phyloP scores from a whole-genome alignment of 2,329 filamentous ascomycete species.

The Rutstroemia sp. region DNA sequence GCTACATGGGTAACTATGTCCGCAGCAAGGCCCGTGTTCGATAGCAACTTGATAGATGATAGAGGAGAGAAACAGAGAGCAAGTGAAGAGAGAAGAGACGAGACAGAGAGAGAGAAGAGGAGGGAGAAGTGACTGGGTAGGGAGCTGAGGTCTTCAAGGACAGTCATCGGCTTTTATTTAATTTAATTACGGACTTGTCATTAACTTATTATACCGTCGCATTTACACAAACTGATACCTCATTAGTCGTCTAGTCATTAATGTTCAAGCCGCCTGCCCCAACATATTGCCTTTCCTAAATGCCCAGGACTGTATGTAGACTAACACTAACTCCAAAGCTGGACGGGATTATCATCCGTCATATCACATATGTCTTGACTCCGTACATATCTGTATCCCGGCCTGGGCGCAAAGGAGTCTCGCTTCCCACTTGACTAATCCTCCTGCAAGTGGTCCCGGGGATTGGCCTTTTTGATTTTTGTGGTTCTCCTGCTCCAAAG shows the following conservation, averaged over 20 bases:
- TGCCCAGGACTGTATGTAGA: background rate
- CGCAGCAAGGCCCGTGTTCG: background rate
- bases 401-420: background rate
- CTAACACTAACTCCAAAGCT: background rate
- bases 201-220: too few relatives aligned
- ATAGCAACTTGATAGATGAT: background rate
- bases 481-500: too few relatives aligned
- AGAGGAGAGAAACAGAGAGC: background rate
- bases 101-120: background rate
- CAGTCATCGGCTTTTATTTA: too few relatives aligned
- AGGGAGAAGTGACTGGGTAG: too few relatives aligned
- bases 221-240: too few relatives aligned
- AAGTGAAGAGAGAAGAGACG: background rate
- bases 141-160: too few relatives aligned
- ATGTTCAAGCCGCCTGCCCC: too few relatives aligned
- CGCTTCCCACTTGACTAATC: constrained; percentile 4
- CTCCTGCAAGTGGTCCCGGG: background rate
- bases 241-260: too few relatives aligned
- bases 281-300: too few relatives aligned
- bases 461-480: too few relatives aligned
- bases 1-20: background rate
- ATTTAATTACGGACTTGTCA: too few relatives aligned
- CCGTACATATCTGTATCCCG: too few relatives aligned
- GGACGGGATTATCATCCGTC: background rate
- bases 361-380: background rate